phyloP scores from a whole-genome alignment of 2,329 filamentous ascomycete species.

The Plenodomus lindquistii region DNA sequence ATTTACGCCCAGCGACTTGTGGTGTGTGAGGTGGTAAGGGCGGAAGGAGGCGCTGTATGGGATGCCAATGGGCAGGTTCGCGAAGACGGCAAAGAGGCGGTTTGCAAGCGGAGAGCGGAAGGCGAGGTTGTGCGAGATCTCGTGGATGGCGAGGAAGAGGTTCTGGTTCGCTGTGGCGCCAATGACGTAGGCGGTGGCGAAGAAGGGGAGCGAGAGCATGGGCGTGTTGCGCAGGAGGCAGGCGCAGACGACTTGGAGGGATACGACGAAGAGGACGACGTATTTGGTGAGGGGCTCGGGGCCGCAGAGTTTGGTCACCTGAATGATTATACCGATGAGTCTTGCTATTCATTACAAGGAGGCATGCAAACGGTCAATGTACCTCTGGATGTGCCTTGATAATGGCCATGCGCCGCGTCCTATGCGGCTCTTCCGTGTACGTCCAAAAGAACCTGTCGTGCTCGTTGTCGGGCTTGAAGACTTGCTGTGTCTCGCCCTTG shows the following conservation, averaged over 20 bases:
- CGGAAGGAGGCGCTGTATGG: slow-evolving; percentile 96
- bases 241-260: slow-evolving; percentile 77
- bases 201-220: slow-evolving; percentile 82
- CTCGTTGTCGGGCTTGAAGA: slow-evolving; percentile 22
- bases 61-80: slow-evolving; percentile 92
- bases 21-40: slow-evolving; percentile 97
- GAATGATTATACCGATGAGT: background rate
- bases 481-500: slow-evolving; percentile 20
- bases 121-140: slow-evolving; percentile 97
- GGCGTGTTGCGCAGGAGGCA: slow-evolving; percentile 75
- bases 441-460: slow-evolving; percentile 89
- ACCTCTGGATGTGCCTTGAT: slow-evolving; percentile 98
- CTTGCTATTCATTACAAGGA: background rate
- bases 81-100: slow-evolving; percentile 84
- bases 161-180: slow-evolving; percentile 98
- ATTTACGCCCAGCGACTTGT: slow-evolving; percentile 96
- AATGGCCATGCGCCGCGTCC: slow-evolving; percentile 86
- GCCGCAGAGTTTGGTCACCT: slow-evolving; percentile 97
- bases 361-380: slow-evolving; percentile 13
- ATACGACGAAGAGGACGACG: slow-evolving; percentile 80
- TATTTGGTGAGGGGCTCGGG: slow-evolving; percentile 96
- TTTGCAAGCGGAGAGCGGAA: slow-evolving; percentile 82
- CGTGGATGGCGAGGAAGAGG: slow-evolving; percentile 96
- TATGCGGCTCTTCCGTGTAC: slow-evolving; percentile 96
- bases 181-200: slow-evolving; percentile 84